Conservation (phyloP, 371 early-diverging fungal species). For the Blakeslea trispora region DNA sequence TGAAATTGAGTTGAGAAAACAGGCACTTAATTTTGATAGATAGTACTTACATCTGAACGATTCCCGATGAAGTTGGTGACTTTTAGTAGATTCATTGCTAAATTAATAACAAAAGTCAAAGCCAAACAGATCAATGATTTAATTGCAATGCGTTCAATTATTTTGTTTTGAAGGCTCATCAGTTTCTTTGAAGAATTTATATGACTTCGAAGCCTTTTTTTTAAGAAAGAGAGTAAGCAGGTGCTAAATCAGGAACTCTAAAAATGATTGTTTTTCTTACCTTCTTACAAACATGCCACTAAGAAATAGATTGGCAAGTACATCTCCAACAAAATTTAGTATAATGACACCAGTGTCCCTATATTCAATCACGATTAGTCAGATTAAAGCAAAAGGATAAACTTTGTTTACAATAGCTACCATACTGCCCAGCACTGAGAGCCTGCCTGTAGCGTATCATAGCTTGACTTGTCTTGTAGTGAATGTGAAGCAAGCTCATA, state of each 20-base stretch:
- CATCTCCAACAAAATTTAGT: slow-evolving; percentile 46
- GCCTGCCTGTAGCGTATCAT: slow-evolving; percentile 21
- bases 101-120: slow-evolving; percentile 46
- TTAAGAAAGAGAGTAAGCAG: too few relatives aligned
- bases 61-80: slow-evolving; percentile 39
- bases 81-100: slow-evolving; percentile 51
- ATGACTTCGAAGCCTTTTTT: slow-evolving; percentile 39
- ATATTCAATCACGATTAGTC: neutral
- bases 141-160: slow-evolving; percentile 40
- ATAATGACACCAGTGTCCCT: slow-evolving; percentile 50
- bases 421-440: slow-evolving; percentile 49
- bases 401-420: slow-evolving; percentile 20
- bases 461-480: slow-evolving; percentile 20
- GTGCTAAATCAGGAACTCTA: too few relatives aligned
- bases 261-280: slow-evolving; percentile 14
- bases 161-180: slow-evolving; percentile 34
- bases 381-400: neutral
- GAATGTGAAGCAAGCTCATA: slow-evolving; percentile 40
- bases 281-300: slow-evolving; percentile 53
- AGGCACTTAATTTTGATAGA: neutral
- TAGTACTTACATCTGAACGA: slow-evolving; percentile 39
- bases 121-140: slow-evolving; percentile 47
- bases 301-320: slow-evolving; percentile 47
- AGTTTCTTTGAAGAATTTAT: slow-evolving; percentile 27
- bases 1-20: neutral